Percentiles rank a stretch among this genome's conserved stretches.
phyloP scores from a whole-genome alignment of 1,284 basidiomycete species.

The Dichomitus squalens region DNA sequence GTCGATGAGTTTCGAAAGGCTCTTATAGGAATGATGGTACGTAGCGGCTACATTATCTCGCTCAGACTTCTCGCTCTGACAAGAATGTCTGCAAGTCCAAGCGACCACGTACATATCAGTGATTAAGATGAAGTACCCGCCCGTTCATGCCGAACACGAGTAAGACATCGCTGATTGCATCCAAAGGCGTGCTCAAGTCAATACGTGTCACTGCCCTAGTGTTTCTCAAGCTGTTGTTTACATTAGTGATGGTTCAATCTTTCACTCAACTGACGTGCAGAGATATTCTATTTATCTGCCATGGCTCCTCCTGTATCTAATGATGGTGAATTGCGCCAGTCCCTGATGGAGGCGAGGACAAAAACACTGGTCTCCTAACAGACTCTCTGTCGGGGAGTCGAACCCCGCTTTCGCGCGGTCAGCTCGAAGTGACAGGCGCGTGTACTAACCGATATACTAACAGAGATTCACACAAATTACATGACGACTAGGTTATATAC shows the following conservation, averaged over 20 bases:
- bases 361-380: not conserved
- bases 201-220: too few species aligned
- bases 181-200: too few species aligned
- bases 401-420: conserved; percentile 42
- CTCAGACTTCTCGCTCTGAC: not conserved
- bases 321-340: too few species aligned
- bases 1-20: not conserved
- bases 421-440: conserved; percentile 16
- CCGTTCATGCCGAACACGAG: conserved; percentile 29
- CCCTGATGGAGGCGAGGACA: too few species aligned
- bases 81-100: not conserved
- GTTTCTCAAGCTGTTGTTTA: too few species aligned
- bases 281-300: too few species aligned
- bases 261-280: too few species aligned
- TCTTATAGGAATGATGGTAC: conserved; percentile 27
- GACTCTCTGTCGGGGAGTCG: conserved; percentile 41
- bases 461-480: too few species aligned
- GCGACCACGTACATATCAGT: conserved; percentile 24
- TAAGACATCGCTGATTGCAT: conserved; percentile 31
- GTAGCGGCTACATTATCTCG: conserved; percentile 20
- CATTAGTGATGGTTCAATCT: too few species aligned
- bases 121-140: conserved; percentile 29
- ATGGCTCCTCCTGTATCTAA: too few species aligned
- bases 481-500: too few species aligned
- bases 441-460: conserved; percentile 27